Conservation (phyloP, 108 stramenopile species). For the Fistulifera pelliculosa region DNA sequence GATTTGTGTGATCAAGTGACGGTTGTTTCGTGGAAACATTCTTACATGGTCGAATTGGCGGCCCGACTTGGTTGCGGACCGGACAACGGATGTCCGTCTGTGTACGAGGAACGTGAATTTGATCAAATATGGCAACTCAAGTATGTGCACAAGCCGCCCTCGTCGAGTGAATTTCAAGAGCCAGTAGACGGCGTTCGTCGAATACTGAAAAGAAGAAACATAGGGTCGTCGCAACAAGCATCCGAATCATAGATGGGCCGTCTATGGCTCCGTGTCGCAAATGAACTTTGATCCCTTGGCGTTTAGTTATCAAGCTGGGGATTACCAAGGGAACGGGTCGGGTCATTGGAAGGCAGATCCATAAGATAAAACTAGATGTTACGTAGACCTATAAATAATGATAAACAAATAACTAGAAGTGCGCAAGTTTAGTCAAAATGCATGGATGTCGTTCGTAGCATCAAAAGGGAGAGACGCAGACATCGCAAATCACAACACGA, state of each 20-base stretch:
- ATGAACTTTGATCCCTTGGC: slow-evolving; percentile 40
- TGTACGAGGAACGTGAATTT: slow-evolving; percentile 21
- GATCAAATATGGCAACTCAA: slow-evolving; percentile 54
- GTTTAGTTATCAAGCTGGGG: slow-evolving; percentile 22
- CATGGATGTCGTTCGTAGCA: too few species aligned
- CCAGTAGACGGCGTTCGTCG: background rate
- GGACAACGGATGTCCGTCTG: slow-evolving; percentile 21
- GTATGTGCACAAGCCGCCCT: slow-evolving; percentile 19
- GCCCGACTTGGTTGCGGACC: slow-evolving; percentile 25
- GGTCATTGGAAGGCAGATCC: too few species aligned
- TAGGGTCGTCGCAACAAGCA: background rate
- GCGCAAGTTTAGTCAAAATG: too few species aligned
- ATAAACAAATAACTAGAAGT: too few species aligned
- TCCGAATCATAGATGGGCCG: slow-evolving; percentile 21
- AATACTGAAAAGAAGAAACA: background rate
- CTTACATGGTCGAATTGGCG: slow-evolving; percentile 18
- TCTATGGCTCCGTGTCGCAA: slow-evolving; percentile 16
- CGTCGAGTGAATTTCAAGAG: background rate
- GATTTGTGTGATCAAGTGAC: slow-evolving; percentile 25
- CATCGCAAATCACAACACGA: too few species aligned
- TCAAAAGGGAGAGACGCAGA: too few species aligned
- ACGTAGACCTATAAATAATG: too few species aligned
- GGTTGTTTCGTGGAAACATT: slow-evolving; percentile 38
- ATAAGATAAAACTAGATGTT: too few species aligned
- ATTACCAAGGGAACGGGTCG: slow-evolving; percentile 19